Evolutionary conservation across 164 flowering plant species (phyloP).

Genomic region (Tinospora cordifolia): DNA sequence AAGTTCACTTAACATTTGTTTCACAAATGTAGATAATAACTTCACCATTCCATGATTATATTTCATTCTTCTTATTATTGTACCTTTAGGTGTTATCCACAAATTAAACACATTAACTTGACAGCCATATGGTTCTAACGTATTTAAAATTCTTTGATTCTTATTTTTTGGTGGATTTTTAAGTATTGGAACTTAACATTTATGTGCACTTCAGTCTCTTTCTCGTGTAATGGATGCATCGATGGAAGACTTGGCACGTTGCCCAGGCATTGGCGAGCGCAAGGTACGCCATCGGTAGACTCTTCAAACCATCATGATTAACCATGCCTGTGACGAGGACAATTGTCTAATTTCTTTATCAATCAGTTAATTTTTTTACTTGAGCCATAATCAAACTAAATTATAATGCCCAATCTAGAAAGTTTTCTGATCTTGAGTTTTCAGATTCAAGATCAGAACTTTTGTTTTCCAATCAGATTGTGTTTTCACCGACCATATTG

Average conservation of each 20-base stretch:
- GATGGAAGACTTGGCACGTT: slow-evolving; percentile 92
- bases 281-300: slow-evolving; percentile 45
- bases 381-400: neutral
- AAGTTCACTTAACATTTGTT: slow-evolving; percentile 17
- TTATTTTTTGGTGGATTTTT: neutral
- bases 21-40: neutral
- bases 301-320: neutral
- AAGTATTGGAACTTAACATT: neutral
- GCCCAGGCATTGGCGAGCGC: slow-evolving; percentile 95
- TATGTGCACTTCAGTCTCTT: slow-evolving; percentile 52
- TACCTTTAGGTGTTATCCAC: neutral
- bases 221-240: slow-evolving; percentile 88
- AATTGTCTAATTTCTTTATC: too few relatives aligned
- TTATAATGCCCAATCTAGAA: too few relatives aligned
- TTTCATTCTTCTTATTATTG: neutral
- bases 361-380: too few relatives aligned
- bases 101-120: neutral
- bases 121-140: neutral
- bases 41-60: neutral
- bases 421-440: too few relatives aligned
- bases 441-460: neutral
- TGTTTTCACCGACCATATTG: neutral
- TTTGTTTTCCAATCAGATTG: neutral
- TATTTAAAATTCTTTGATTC: neutral
- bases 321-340: neutral